Percentiles rank a stretch among this genome's conserved stretches.
Conservation (phyloP, 768 basidiomycete species). For the Mycena polygramma region DNA sequence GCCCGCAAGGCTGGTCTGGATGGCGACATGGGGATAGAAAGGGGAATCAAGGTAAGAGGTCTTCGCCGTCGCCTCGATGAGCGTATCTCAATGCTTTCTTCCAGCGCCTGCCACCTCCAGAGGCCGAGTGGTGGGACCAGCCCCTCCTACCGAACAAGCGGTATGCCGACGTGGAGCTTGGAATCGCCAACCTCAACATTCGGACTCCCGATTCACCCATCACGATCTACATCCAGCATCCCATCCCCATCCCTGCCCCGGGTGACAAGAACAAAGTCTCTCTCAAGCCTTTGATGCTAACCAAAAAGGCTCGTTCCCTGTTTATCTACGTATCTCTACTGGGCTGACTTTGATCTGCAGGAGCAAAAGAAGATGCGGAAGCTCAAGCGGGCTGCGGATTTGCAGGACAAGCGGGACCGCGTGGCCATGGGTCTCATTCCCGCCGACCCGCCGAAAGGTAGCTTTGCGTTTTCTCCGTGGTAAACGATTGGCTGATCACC, state of each 20-base stretch:
- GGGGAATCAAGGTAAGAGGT: conserved; percentile 82
- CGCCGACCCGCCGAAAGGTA: conserved; percentile 95
- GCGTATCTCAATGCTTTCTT: conserved; percentile 7
- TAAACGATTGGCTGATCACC: conserved; percentile 18
- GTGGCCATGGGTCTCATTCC: conserved; percentile 97
- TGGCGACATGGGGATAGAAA: conserved; percentile 92
- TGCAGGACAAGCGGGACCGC: conserved; percentile 95
- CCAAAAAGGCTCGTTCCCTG: conserved; percentile 75
- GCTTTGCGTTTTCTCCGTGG: conserved; percentile 29
- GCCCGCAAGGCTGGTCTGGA: conserved; percentile 95
- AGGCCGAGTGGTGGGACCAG: conserved; percentile 98
- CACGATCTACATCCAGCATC: conserved; percentile 94
- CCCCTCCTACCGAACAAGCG: conserved; percentile 83
- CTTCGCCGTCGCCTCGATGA: not conserved
- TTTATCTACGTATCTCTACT: not conserved
- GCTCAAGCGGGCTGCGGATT: conserved; percentile 85
- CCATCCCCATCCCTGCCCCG: conserved; percentile 94
- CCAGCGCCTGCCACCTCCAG: conserved; percentile 91
- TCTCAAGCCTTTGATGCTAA: conserved; percentile 92
- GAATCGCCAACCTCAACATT: conserved; percentile 72
- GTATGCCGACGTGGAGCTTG: conserved; percentile 81
- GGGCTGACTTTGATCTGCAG: conserved; percentile 46
- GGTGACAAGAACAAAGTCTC: conserved; percentile 84
- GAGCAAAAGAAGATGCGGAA: conserved; percentile 99
- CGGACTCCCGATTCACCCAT: conserved; percentile 80